A percentile compares a stretch with the other conserved stretches of the same genome.
Evolutionary conservation across 116 monocot genomes (phyloP).

Genomic region (Cymodocea nodosa): DNA sequence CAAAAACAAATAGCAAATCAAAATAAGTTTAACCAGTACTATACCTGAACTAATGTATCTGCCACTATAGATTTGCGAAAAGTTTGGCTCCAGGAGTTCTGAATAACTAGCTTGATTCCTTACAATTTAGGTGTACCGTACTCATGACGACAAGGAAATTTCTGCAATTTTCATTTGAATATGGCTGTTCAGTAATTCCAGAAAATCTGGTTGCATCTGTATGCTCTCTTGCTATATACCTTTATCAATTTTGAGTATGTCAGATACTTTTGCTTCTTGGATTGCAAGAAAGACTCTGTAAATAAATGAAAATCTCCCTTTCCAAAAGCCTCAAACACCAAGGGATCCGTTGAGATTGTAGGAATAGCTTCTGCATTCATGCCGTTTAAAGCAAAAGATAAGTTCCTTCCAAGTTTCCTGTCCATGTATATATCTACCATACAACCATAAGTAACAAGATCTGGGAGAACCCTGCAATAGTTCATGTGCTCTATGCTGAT

Average conservation of each 20-base stretch:
- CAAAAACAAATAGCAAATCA: too few relatives aligned
- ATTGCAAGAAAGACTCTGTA: constrained; percentile 57
- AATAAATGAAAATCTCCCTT: constrained; percentile 78
- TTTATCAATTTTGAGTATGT: constrained; percentile 50
- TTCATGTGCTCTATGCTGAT: constrained; percentile 78
- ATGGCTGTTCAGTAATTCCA: constrained; percentile 66
- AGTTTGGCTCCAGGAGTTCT: too few relatives aligned
- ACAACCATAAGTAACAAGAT: constrained; percentile 89
- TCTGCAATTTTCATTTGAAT: too few relatives aligned
- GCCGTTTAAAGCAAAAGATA: constrained; percentile 46
- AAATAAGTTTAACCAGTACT: too few relatives aligned
- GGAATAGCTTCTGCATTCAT: constrained; percentile 27
- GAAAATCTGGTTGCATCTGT: constrained; percentile 74
- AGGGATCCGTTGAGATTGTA: constrained; percentile 40
- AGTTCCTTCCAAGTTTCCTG: constrained; percentile 68
- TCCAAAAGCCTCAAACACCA: constrained; percentile 84
- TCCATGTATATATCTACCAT: constrained; percentile 74
- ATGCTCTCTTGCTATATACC: constrained; percentile 43
- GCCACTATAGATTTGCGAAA: too few relatives aligned
- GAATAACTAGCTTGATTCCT: too few relatives aligned
- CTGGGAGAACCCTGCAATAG: constrained; percentile 37
- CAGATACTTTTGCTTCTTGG: constrained; percentile 24
- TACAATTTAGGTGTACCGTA: too few relatives aligned
- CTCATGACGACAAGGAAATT: too few relatives aligned
- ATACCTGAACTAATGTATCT: too few relatives aligned